phyloP scores from a whole-genome alignment of 73 alveolate species.

The Stentor roeselii region DNA sequence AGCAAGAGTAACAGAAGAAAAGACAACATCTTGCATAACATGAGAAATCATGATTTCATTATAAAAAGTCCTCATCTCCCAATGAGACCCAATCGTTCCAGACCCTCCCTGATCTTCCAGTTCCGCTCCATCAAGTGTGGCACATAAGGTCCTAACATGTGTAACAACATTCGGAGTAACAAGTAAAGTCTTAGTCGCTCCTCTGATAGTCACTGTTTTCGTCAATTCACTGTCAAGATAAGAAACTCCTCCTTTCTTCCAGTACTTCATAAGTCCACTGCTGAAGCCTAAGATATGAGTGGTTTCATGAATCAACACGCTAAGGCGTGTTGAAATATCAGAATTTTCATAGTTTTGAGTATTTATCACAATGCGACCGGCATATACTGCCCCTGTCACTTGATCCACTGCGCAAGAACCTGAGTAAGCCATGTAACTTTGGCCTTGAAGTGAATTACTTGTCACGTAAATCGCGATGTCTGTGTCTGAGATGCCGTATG shows the following conservation, averaged over 20 bases:
- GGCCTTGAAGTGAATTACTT: no score
- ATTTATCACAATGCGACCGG: not conserved
- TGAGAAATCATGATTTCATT: not conserved
- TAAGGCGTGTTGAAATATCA: not conserved
- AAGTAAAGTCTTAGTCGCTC: not conserved
- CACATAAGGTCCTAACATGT: not conserved
- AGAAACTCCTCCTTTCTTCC: not conserved
- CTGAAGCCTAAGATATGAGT: not conserved
- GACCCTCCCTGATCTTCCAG: constrained; percentile 3
- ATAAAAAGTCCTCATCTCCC: constrained; percentile 13
- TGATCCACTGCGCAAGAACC: no score
- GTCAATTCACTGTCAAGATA: not conserved
- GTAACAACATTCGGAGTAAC: not conserved
- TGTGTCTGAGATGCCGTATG: no score
- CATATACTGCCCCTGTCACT: no score
- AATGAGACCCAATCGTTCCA: not conserved
- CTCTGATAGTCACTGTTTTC: not conserved
- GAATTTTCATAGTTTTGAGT: not conserved
- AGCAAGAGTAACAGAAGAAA: not conserved
- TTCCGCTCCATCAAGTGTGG: not conserved
- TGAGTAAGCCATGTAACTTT: no score
- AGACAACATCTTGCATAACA: not conserved
- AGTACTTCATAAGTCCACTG: not conserved
- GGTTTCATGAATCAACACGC: not conserved
- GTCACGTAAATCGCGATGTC: no score